These are phyloP conservation scores for Globisporangium canariense DNA, from an alignment of 352 stramenopile genomes.

Conservation along the genomic window DNA sequence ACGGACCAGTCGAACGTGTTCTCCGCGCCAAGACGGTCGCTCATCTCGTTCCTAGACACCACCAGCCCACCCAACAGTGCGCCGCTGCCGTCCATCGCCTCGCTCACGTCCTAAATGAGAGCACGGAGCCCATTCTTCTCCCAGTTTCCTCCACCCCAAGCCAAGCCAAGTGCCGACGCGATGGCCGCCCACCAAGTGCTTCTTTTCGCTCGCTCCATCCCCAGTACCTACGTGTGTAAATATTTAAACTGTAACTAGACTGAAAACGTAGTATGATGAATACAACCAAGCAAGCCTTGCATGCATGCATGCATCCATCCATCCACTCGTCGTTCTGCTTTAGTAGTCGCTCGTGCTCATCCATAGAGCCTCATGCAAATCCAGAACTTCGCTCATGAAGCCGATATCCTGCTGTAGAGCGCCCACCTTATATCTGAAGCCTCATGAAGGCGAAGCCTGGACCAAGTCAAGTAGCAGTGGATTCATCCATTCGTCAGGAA, in stretches of 20 bases:
- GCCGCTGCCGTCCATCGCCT: constrained; percentile 13
- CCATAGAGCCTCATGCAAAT: neutral
- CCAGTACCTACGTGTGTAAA: constrained; percentile 6
- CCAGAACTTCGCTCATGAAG: neutral
- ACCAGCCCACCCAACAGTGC: constrained; percentile 1
- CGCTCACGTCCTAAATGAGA: constrained; percentile 8
- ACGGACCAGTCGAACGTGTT: neutral
- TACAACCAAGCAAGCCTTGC: neutral
- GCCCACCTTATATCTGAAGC: neutral
- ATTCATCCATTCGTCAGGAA: too few species aligned
- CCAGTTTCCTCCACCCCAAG: neutral
- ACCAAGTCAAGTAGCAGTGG: too few species aligned
- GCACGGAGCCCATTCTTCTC: neutral
- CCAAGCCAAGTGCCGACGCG: neutral
- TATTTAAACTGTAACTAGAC: constrained; percentile 13
- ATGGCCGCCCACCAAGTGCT: too few species aligned
- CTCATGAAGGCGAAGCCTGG: too few species aligned
- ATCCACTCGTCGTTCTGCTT: neutral
- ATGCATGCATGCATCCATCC: neutral
- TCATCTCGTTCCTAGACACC: constrained; percentile 14
- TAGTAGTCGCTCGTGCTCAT: too few species aligned
- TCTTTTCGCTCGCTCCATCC: too few species aligned
- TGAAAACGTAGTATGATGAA: constrained; percentile 6
- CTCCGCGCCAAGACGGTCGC: constrained; percentile 1
- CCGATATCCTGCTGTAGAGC: neutral